These are phyloP conservation scores for Beauveria caledonica DNA, from an alignment of 2,329 filamentous ascomycete species.

Conservation along the genomic window DNA sequence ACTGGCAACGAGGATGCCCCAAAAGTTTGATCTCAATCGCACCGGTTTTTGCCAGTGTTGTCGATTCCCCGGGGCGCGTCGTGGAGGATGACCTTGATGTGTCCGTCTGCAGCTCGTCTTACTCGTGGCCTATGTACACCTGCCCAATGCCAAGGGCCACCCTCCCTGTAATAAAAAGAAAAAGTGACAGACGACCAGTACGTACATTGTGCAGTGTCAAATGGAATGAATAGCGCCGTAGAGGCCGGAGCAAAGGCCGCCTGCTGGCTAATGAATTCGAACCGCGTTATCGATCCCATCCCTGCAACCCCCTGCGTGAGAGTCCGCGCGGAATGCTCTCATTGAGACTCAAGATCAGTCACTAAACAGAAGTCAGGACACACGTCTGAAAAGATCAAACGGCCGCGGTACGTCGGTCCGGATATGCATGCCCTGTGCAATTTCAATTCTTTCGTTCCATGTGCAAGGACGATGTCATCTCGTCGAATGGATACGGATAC, in stretches of 20 bases:
- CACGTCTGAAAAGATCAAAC: neutral
- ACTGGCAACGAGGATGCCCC: neutral
- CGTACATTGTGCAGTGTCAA: neutral
- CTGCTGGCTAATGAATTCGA: neutral
- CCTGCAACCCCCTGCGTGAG: neutral
- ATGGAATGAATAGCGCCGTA: neutral
- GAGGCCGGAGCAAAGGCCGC: conserved; percentile 4
- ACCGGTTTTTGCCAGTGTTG: neutral
- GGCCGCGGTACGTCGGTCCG: neutral
- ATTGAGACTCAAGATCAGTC: too few relatives aligned
- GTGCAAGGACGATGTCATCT: neutral
- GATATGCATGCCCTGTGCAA: too few relatives aligned
- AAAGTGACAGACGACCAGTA: neutral
- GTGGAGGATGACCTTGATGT: neutral
- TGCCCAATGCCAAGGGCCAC: neutral
- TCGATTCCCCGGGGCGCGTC: neutral
- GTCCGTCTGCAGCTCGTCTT: conserved; percentile 1
- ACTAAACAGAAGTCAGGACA: too few relatives aligned
- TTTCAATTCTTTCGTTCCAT: neutral
- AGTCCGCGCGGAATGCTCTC: neutral
- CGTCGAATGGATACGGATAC: conserved; percentile 1
- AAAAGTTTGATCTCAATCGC: neutral
- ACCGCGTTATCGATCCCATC: neutral
- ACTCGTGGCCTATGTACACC: neutral
- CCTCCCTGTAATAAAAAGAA: neutral